phyloP scores from a whole-genome alignment of 306 rosid species.

The Acmispon strigosus region DNA sequence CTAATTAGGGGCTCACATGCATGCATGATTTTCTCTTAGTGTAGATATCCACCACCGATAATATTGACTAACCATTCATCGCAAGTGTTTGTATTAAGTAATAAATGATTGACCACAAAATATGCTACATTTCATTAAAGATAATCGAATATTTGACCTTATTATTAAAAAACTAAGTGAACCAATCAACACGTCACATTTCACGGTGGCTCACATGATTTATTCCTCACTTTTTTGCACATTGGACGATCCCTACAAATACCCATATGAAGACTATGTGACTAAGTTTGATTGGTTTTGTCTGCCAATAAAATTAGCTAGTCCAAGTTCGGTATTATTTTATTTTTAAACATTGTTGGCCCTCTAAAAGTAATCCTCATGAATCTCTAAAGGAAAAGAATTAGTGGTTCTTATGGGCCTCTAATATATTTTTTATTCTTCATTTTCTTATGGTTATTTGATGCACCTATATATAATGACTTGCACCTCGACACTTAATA shows the following conservation, averaged over 20 bases:
- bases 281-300: slow-evolving; percentile 11
- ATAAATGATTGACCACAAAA: no score
- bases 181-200: no score
- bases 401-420: not conserved
- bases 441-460: not conserved
- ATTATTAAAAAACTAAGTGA: no score
- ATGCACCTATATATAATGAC: not conserved
- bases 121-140: no score
- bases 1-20: slow-evolving; percentile 36
- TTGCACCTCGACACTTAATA: not conserved
- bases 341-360: not conserved
- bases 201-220: no score
- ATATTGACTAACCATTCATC: no score
- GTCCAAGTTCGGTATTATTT: not conserved
- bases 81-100: no score
- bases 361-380: slow-evolving; percentile 4
- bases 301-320: slow-evolving; percentile 23
- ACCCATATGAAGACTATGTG: not conserved
- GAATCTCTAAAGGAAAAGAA: not conserved
- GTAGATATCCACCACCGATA: no score
- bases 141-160: no score
- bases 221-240: slow-evolving; percentile 3
- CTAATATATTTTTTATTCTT: not conserved
- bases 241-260: slow-evolving; percentile 19
- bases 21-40: no score